Base-by-base conservation (phyloP, 768 basidiomycete genomes). In the Obba rivulosa region DNA sequence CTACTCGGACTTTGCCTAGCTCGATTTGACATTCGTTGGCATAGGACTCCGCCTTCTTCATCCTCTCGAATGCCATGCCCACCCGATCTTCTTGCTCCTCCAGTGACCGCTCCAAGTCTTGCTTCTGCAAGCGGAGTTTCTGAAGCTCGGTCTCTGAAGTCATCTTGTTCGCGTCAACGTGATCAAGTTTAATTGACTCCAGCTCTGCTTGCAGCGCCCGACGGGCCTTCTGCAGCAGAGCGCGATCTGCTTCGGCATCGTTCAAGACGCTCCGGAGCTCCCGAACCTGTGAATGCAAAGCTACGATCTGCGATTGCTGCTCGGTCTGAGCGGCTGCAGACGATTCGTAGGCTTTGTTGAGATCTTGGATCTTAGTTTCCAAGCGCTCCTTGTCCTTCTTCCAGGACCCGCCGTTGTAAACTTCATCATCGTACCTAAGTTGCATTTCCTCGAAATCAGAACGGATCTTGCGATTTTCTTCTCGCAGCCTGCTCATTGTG, bases 321-420 rank as follows among this genome's bases (percentile, higher is more conserved):
- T 92, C 90, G 0, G 80, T 70, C 57, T 90, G 88, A 0, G 79
- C 83, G 35, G 75, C 76, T 1, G 75, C 77, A 1, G 87, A 83
- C 1, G 82, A 72, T 55, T 90, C 87, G 61, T 83, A 90, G 1
- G 85, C 88, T 47, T 80, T 82, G 20, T 78, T 82, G 49, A 90
- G 60, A 62, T 92, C 86, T 4, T 62, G 63, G 45, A 92, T 88
- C 75, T 88, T 91, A 45, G 79, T 85, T 52, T 92, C 88, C 68
- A 92, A 70, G 10, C 87, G 83, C 50, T 92, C 89, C 64, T 83
- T 89, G 69, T 93, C 90, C 60, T 87, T 86, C 69, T 85, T 85
- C 91, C 89, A 92, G 3, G 84, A 79, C 13, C 81, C 77, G 41
- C 85, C 83, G 48, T 78, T 85, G 64, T 84, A 86, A 8, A 85